Evolutionary conservation across 2,329 filamentous ascomycete genomes (phyloP).

Genomic region (Phialophora expanda): DNA sequence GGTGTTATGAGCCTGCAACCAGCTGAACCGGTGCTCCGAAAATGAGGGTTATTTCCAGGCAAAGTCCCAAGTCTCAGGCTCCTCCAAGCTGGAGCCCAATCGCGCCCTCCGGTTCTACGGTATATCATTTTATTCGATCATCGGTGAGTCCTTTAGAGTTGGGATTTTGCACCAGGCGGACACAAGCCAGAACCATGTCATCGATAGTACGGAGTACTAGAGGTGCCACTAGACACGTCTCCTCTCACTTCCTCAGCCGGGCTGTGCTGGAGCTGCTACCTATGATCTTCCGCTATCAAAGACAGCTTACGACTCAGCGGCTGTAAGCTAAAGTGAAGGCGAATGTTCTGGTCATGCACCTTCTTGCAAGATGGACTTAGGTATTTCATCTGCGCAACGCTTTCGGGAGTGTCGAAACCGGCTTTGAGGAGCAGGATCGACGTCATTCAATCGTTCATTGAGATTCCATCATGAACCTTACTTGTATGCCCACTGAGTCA

Average conservation of each 20-base stretch:
- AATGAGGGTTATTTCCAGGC: not conserved
- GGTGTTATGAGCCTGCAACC: not conserved
- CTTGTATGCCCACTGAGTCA: not conserved
- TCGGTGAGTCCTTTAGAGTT: conserved; percentile 7
- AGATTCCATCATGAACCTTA: not conserved
- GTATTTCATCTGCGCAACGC: not conserved
- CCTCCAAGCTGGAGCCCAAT: conserved; percentile 12
- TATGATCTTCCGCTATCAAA: conserved; percentile 1
- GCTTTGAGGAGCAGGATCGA: conserved; percentile 1
- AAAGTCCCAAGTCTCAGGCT: conserved; percentile 2
- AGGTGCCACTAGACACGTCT: conserved; percentile 1
- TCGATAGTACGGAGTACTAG: not conserved
- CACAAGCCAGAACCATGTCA: conserved; percentile 13
- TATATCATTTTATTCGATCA: conserved; percentile 15
- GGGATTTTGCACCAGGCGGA: conserved; percentile 17
- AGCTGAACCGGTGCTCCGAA: conserved; percentile 5
- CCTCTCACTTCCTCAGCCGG: conserved; percentile 6
- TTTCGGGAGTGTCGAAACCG: not conserved
- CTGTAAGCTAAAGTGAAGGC: not conserved
- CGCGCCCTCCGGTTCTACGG: conserved; percentile 1
- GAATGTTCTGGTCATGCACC: not conserved
- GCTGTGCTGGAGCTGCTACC: conserved; percentile 16
- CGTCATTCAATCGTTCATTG: conserved; percentile 18
- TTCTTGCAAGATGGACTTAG: not conserved
- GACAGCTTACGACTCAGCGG: conserved; percentile 13